Base-by-base conservation (phyloP, 306 rosid genomes). In the Inga oerstediana region DNA sequence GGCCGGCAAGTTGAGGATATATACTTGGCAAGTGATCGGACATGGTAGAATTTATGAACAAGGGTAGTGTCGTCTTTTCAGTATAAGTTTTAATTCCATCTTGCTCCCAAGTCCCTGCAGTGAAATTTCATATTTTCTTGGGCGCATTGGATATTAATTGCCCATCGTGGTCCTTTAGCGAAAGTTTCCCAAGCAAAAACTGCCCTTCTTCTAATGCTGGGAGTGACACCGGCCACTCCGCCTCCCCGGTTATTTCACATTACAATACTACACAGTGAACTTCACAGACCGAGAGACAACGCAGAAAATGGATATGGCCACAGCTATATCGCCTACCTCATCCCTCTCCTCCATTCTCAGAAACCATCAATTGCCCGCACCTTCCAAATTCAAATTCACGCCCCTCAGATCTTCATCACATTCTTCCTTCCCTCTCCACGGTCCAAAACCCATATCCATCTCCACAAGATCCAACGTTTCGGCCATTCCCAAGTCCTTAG, bases 401-500 rank as follows among this genome's bases (percentile, higher is more conserved):
- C 58, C 79, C 10, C 56, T 30, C 75, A 22, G 0, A 71, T 44
- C 37, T 22, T 22, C 54, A 44, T 32, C 82, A 10, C 45, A 76
- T 27, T 52, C 83, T 22, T 49, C 82, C 17, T 62, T 85, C 78
- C 34, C 74, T 20, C 9, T 71, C 5, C 37, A 82, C 82, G 44
- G 82, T 85, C 88, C 78, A 77, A 88, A 37, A 44, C 83, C 84
- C 20, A 52, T 17, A 22, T 54, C 27, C 46, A 44, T 45, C 56
- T 20, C 46, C 65, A 44, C 85, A 43, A 62, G 8, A 35, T 49
- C 73, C 70, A 77, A 30, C 4, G 30, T 68, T 37, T 34, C 48
- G 9, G n/a, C 27, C 64, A 43, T 81, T 68, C 83, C 81, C 83
- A 88, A 89, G 76, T 87, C 94, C 81, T 67, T 83, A 30, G 0